Percentiles rank a stretch among this genome's conserved stretches.
Evolutionary conservation across 2,329 filamentous ascomycete genomes (phyloP).

Genomic region (Epichloe brachyelytri): DNA sequence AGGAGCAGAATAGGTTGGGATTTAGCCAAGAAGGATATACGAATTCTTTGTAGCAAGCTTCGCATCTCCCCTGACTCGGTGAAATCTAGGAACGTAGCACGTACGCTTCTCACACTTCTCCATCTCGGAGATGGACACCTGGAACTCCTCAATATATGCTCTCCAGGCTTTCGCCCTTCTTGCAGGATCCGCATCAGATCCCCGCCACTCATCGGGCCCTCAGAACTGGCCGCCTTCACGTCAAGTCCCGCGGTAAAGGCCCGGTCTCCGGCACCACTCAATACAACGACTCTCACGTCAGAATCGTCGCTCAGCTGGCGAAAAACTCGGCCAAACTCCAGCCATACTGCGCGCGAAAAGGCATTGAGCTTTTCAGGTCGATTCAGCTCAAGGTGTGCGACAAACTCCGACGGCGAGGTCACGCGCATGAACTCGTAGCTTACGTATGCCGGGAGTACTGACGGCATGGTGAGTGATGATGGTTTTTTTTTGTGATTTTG

Average conservation of each 20-base stretch:
- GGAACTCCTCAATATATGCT: constrained; percentile 65
- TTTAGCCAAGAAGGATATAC: too few relatives aligned
- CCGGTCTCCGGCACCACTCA: constrained; percentile 68
- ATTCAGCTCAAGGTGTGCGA: constrained; percentile 90
- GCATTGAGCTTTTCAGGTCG: constrained; percentile 78
- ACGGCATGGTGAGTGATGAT: neutral
- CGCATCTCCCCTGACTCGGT: too few relatives aligned
- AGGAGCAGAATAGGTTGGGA: too few relatives aligned
- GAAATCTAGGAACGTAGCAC: neutral
- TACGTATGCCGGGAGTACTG: constrained; percentile 24
- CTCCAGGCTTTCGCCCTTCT: constrained; percentile 50
- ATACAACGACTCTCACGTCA: constrained; percentile 60
- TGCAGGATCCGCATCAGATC: constrained; percentile 39
- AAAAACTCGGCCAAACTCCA: constrained; percentile 65
- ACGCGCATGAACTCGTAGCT: constrained; percentile 58
- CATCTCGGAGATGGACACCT: constrained; percentile 60
- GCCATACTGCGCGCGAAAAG: constrained; percentile 77
- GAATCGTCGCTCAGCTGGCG: constrained; percentile 56
- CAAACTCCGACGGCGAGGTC: constrained; percentile 55
- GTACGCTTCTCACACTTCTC: constrained; percentile 81
- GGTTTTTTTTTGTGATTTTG: neutral
- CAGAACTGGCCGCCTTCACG: constrained; percentile 54
- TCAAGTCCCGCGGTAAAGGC: constrained; percentile 84
- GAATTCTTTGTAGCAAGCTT: too few relatives aligned
- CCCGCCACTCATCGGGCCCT: constrained; percentile 27